phyloP scores from a whole-genome alignment of 108 stramenopile species.

The Schizochytrium sp. region DNA sequence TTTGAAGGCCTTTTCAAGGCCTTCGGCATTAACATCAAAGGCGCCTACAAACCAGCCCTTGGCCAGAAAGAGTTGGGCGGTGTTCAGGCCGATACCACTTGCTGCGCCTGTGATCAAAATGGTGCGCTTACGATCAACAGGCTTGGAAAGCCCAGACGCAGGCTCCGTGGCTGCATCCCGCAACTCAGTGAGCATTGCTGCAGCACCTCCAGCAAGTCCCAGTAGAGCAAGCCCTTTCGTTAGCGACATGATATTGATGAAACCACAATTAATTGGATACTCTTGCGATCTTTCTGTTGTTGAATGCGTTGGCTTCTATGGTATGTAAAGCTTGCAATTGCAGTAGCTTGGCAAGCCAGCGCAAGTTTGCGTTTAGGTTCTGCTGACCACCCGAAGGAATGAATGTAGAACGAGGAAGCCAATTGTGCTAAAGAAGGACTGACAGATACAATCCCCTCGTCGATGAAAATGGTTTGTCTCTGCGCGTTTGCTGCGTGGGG shows the following conservation, averaged over 20 bases:
- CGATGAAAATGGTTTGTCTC: too few species aligned
- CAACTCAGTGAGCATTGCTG: background rate
- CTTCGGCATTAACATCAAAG: background rate
- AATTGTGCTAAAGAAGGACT: too few species aligned
- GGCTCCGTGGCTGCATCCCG: slow-evolving; percentile 16
- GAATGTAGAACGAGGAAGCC: too few species aligned
- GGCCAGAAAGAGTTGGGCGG: background rate
- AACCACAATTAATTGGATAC: background rate
- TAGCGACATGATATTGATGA: background rate
- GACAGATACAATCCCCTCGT: too few species aligned
- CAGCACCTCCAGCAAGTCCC: background rate
- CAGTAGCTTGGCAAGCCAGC: too few species aligned
- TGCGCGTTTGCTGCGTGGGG: too few species aligned
- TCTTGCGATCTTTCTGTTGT: too few species aligned
- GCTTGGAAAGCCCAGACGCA: background rate
- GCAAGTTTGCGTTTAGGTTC: too few species aligned
- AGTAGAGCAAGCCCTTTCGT: background rate
- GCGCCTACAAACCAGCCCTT: slow-evolving; percentile 41
- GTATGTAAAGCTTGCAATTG: too few species aligned
- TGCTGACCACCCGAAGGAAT: too few species aligned
- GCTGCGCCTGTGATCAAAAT: slow-evolving; percentile 11
- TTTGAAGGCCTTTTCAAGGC: background rate
- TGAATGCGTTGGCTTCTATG: too few species aligned
- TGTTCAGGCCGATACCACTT: slow-evolving; percentile 8
- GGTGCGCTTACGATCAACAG: background rate